Evolutionary conservation across 1,139 yeast species (phyloP), one percentile per base, ranked within the genome.

Genomic region (Sugiyamaella xylanicola): DNA sequence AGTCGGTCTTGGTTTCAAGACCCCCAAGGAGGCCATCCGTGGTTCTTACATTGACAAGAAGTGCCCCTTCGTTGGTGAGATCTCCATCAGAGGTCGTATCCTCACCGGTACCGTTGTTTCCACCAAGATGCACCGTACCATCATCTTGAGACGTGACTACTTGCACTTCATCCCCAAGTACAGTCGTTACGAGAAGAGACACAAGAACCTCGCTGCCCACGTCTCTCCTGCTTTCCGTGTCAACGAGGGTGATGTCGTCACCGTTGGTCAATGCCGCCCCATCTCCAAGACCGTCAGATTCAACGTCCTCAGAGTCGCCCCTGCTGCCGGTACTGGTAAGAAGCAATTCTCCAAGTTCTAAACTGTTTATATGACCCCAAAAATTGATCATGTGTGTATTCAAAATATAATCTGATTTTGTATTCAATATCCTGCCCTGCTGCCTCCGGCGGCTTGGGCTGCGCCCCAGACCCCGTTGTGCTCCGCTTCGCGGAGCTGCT

Each of bases 131-230:
- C 99, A 93, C 95, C 95, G 99, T 86, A 95, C 99, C 75, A 87
- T 95, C 82, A 87, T 95, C 79, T 87, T 95, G 84, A 92, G 99
- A 87, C 93, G 99, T 85, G 99, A 93, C 77, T 95, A 95, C 95
- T 90, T 95, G 80, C 99, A 95, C 85, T 95, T 90, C 83, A 87
- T 93, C 79, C 96, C 98, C 80, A 93, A 95, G 88, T 93, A 93
- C 86, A 93, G 92, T 96, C 92, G 99, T 88, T 93, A 91, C 87
- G 99, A 93, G 85, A 93, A 93, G 90, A 92, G 99, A 85, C 99
- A 93, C 90, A 95, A 93, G 95, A 95, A 93, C 86, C 85, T 95
- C 68, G 95, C 99, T 78, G 99, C 97, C 74, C 99, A 93, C 85
- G 90, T 95, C 74, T 92, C 98, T 68, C 99, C 99, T 81, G 99